Percentiles rank a stretch among this genome's conserved stretches.
Evolutionary conservation across 345 rosid species (phyloP).

Genomic region (Arabis hirsuta): DNA sequence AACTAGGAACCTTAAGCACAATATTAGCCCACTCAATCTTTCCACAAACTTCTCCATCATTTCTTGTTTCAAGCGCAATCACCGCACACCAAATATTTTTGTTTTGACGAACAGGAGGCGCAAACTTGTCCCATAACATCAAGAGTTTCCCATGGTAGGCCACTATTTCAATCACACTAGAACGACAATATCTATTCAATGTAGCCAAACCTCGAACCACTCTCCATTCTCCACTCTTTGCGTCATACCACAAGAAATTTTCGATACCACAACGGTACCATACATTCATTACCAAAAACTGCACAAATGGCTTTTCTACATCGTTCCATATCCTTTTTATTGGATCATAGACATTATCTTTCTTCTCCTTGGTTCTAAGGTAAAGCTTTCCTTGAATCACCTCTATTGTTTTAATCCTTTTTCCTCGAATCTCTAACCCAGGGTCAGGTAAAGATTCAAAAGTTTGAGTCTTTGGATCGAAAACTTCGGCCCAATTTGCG

Average conservation of each 20-base stretch:
- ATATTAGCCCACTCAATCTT: conserved; percentile 18
- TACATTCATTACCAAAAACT: background rate
- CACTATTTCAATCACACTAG: background rate
- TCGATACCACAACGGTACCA: background rate
- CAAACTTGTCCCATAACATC: conserved; percentile 13
- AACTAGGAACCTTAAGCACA: conserved; percentile 7
- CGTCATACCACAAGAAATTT: background rate
- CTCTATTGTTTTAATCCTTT: background rate
- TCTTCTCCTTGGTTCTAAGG: background rate
- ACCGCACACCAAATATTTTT: conserved; percentile 9
- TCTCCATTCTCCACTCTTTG: background rate
- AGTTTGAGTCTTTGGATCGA: conserved; percentile 19
- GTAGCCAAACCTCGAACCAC: conserved; percentile 1
- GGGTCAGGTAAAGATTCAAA: conserved; percentile 12
- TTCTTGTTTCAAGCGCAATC: background rate
- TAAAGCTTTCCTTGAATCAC: background rate
- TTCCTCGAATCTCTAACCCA: background rate
- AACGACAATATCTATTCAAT: background rate
- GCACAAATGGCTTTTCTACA: background rate
- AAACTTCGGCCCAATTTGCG: background rate
- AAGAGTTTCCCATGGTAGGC: conserved; percentile 8
- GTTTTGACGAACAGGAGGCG: background rate
- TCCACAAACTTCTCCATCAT: background rate
- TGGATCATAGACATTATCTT: conserved; percentile 27
- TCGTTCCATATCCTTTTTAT: background rate